phyloP scores from a whole-genome alignment of 2,329 filamentous ascomycete genomes.

The Aureobasidium namibiae region DNA sequence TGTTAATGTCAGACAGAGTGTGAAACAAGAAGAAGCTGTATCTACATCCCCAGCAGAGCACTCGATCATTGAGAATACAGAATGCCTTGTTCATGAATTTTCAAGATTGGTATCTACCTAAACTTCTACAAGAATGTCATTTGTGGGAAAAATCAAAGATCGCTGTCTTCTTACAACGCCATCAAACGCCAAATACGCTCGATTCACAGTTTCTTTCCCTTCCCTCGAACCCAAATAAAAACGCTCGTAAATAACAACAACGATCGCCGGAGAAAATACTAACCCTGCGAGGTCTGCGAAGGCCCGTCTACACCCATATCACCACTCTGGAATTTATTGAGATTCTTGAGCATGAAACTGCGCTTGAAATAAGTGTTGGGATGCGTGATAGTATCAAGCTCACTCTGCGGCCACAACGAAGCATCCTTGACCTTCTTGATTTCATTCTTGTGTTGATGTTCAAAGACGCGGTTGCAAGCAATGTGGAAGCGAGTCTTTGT shows the following conservation, averaged over 20 bases:
- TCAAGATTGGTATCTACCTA: neutral
- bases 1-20: too few species aligned
- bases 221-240: neutral
- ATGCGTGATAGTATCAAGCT: constrained; percentile 91
- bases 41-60: too few species aligned
- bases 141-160: neutral
- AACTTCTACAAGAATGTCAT: neutral
- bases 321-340: constrained; percentile 42
- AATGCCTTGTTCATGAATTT: neutral
- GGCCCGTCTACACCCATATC: constrained; percentile 29
- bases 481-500: constrained; percentile 85
- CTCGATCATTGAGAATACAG: too few species aligned
- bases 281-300: neutral
- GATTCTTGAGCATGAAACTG: constrained; percentile 79
- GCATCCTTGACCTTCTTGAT: constrained; percentile 44
- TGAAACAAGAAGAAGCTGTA: too few species aligned
- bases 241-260: neutral
- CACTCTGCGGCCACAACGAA: constrained; percentile 46
- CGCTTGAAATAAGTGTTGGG: constrained; percentile 98
- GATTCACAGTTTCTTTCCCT: neutral
- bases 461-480: constrained; percentile 94
- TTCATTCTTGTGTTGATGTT: constrained; percentile 64
- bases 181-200: neutral
- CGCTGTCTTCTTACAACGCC: neutral
- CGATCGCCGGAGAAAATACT: neutral